Conservation (phyloP, 805 yeast species). For the Lachancea sp. region DNA sequence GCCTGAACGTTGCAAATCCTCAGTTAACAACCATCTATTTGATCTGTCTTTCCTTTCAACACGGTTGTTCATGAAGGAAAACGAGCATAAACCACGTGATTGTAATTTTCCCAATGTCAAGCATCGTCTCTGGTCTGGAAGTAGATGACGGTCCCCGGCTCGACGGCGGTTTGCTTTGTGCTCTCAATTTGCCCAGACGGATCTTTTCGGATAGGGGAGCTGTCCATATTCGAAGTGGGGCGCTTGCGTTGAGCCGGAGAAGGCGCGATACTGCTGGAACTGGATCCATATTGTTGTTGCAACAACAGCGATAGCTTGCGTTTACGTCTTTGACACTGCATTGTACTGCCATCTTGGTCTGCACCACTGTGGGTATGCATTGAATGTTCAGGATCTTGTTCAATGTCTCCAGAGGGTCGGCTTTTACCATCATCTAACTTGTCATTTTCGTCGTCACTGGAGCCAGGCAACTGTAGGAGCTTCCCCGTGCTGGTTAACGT, state of each 20-base stretch:
- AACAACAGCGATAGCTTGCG: slow-evolving; percentile 29
- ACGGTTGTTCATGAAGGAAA: neutral
- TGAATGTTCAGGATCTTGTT: neutral
- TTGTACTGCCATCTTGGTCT: slow-evolving; percentile 24
- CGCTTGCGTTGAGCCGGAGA: slow-evolving; percentile 18
- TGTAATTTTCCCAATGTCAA: neutral
- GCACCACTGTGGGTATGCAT: slow-evolving; percentile 5
- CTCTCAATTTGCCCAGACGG: slow-evolving; percentile 15
- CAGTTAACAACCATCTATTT: too few species aligned
- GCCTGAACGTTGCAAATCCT: too few species aligned
- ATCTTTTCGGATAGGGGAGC: slow-evolving; percentile 20
- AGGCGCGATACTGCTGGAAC: slow-evolving; percentile 25
- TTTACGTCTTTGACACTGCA: slow-evolving; percentile 27
- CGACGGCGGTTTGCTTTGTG: slow-evolving; percentile 18
- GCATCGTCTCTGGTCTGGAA: slow-evolving; percentile 11
- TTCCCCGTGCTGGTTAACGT: slow-evolving; percentile 19
- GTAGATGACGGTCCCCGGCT: slow-evolving; percentile 25
- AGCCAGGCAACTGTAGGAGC: slow-evolving; percentile 24
- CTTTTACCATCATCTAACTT: neutral
- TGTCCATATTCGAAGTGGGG: slow-evolving; percentile 12
- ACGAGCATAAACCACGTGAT: neutral
- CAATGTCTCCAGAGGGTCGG: neutral
- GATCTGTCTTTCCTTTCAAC: too few species aligned
- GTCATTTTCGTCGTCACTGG: slow-evolving; percentile 24
- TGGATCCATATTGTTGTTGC: slow-evolving; percentile 32